Conservation (phyloP, 495 filamentous ascomycete species). For the Xylaria nigripes region DNA sequence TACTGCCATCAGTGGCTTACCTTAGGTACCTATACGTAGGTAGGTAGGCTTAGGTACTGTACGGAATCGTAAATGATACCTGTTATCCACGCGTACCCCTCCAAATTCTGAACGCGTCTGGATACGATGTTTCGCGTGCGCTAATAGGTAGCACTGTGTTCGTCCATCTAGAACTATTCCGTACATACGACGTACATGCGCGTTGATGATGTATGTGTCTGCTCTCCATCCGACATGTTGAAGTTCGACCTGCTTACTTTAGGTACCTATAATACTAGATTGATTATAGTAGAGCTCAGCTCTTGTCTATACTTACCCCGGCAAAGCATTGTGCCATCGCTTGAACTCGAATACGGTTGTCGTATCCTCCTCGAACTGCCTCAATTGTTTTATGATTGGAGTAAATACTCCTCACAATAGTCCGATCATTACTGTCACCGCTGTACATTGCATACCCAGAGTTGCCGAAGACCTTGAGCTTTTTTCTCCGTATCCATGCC, state of each 20-base stretch:
- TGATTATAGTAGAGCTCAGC: no score
- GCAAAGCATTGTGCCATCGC: background rate
- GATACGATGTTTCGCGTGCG: background rate
- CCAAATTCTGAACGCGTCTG: background rate
- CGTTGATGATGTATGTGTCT: background rate
- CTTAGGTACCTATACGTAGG: no score
- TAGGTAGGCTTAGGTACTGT: no score
- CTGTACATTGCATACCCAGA: background rate
- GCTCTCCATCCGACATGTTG: background rate
- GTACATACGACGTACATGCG: background rate
- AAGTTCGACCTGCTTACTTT: background rate
- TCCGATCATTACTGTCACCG: background rate
- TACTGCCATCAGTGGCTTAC: no score
- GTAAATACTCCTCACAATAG: background rate
- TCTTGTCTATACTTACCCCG: no score
- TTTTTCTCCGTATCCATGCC: slow-evolving; percentile 24
- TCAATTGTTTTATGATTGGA: background rate
- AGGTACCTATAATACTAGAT: no score
- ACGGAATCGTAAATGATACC: no score
- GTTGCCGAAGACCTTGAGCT: background rate
- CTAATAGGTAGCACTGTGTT: background rate
- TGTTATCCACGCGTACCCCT: background rate
- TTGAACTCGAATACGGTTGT: no score
- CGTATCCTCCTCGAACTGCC: background rate
- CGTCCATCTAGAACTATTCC: background rate